These are phyloP conservation scores for Cucumis melo DNA, from an alignment of 306 rosid species.

Conservation along the genomic window DNA sequence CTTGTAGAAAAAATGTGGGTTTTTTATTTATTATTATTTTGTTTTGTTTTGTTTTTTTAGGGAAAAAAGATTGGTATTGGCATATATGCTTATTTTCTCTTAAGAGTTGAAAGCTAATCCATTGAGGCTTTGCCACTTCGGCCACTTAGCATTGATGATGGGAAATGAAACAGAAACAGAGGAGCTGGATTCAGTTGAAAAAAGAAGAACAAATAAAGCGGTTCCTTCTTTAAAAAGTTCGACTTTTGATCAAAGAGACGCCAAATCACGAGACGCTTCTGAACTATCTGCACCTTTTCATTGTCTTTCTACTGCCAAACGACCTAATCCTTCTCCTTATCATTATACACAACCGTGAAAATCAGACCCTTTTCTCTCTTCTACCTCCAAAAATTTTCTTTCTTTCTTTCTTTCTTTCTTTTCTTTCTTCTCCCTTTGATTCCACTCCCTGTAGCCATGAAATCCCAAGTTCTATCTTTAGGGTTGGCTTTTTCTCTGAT, in stretches of 20 bases:
- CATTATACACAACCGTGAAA: slow-evolving; percentile 40
- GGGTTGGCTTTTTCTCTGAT: slow-evolving; percentile 8
- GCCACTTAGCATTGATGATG: slow-evolving; percentile 50
- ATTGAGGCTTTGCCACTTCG: slow-evolving; percentile 29
- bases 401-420: not conserved
- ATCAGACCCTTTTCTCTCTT: slow-evolving; percentile 24
- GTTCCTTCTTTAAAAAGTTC: slow-evolving; percentile 15
- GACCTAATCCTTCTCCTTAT: slow-evolving; percentile 56
- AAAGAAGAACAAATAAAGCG: slow-evolving; percentile 10
- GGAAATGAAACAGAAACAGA: slow-evolving; percentile 29
- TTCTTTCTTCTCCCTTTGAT: slow-evolving; percentile 19
- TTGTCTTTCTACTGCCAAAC: slow-evolving; percentile 66
- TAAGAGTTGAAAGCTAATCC: slow-evolving; percentile 14
- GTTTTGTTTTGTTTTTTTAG: not conserved
- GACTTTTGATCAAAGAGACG: slow-evolving; percentile 47
- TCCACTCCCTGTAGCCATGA: slow-evolving; percentile 28
- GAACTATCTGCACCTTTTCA: slow-evolving; percentile 43
- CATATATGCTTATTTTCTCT: not conserved
- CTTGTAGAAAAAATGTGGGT: not conserved
- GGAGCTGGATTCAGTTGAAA: slow-evolving; percentile 26
- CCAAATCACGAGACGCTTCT: slow-evolving; percentile 66
- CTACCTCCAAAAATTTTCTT: not conserved
- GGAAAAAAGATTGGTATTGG: not conserved
- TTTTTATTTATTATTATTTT: not conserved
- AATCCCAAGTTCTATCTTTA: slow-evolving; percentile 1